Conservation (phyloP, 2,329 filamentous ascomycete species). For the Davidsoniella neocaledoniae region DNA sequence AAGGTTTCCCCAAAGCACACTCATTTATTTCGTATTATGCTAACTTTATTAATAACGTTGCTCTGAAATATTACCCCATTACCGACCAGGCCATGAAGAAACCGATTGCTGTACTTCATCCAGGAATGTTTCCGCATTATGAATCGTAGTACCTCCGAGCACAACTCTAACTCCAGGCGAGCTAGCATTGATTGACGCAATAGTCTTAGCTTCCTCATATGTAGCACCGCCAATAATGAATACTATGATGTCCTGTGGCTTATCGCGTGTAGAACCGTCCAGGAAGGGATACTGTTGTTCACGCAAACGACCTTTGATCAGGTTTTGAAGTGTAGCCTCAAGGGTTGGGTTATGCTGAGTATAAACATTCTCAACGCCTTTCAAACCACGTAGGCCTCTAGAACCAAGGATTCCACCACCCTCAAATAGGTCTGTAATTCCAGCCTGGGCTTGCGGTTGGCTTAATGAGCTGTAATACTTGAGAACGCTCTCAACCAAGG, state of each 20-base stretch:
- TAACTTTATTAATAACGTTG: neutral
- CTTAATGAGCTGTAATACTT: conserved; percentile 78
- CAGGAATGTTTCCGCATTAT: conserved; percentile 76
- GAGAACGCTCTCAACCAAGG: conserved; percentile 66
- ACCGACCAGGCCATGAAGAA: conserved; percentile 52
- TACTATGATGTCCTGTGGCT: conserved; percentile 88
- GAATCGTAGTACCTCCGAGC: conserved; percentile 70
- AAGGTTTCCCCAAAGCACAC: too few species aligned
- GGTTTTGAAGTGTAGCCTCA: conserved; percentile 73
- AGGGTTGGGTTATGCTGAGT: conserved; percentile 88
- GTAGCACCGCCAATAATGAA: conserved; percentile 90
- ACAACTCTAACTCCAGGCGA: conserved; percentile 80
- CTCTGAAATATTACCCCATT: neutral
- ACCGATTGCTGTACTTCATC: conserved; percentile 87
- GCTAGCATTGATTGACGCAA: conserved; percentile 85
- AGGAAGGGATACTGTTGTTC: conserved; percentile 88
- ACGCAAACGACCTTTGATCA: conserved; percentile 79
- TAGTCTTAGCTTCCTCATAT: conserved; percentile 92
- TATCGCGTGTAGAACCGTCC: conserved; percentile 78
- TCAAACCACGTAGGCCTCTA: conserved; percentile 82
- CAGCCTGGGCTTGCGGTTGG: conserved; percentile 54
- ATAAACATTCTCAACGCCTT: conserved; percentile 97
- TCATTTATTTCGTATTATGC: too few species aligned
- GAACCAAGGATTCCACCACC: conserved; percentile 61
- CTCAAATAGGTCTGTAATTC: conserved; percentile 85